A percentile compares a stretch with the other conserved stretches of the same genome.
Evolutionary conservation across 208 protist species (phyloP).

Genomic region (Trypanosoma theileri): DNA sequence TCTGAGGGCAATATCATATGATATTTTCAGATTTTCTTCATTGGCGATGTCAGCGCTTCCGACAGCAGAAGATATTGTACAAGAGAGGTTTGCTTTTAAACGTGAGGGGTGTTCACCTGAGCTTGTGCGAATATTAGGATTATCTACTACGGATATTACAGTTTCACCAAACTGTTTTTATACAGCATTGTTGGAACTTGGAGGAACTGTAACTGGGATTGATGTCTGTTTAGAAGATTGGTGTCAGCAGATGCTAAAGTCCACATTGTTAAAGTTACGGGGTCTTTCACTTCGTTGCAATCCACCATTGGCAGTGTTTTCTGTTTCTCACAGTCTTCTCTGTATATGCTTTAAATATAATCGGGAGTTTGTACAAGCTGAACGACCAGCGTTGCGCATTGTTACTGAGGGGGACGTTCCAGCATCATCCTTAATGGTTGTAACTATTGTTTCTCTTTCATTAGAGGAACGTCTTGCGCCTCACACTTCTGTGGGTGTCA

Average conservation of each 20-base stretch:
- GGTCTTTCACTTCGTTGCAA: constrained; percentile 20
- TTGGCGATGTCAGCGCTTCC: constrained; percentile 18
- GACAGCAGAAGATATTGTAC: constrained; percentile 19
- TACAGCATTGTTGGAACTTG: constrained; percentile 46
- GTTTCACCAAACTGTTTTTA: constrained; percentile 38
- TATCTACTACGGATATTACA: constrained; percentile 9
- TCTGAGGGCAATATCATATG: constrained; percentile 13
- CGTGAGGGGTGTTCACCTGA: constrained; percentile 17
- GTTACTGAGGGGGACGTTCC: constrained; percentile 71
- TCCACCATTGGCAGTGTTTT: constrained; percentile 19
- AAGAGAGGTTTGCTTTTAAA: constrained; percentile 27
- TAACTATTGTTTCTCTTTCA: constrained; percentile 38
- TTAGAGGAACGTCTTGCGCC: constrained; percentile 43
- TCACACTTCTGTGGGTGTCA: constrained; percentile 55
- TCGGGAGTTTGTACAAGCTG: constrained; percentile 65
- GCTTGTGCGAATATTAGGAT: constrained; percentile 20
- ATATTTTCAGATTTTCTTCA: constrained; percentile 23
- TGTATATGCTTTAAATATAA: constrained; percentile 80
- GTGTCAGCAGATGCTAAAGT: constrained; percentile 54
- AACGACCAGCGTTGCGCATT: constrained; percentile 61
- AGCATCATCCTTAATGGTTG: constrained; percentile 52
- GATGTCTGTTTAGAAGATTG: constrained; percentile 43
- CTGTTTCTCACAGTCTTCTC: constrained; percentile 24
- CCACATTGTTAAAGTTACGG: constrained; percentile 39
- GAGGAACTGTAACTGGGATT: constrained; percentile 23